phyloP scores from a whole-genome alignment of 768 basidiomycete genomes.

The Termitomyces sp. region DNA sequence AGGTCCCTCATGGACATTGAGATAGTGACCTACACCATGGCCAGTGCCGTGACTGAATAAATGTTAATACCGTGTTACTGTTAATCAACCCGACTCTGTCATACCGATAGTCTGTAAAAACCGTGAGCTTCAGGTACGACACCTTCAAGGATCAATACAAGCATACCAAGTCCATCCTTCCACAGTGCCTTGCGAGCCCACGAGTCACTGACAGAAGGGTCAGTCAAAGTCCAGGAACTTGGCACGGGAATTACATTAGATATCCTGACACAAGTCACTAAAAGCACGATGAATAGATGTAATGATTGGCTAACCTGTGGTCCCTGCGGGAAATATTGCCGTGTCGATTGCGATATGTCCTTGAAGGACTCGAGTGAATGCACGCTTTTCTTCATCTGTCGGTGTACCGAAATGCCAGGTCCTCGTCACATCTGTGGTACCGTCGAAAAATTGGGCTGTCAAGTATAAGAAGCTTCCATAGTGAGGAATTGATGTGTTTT shows the following conservation, averaged over 20 bases:
- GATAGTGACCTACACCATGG: constrained; percentile 91
- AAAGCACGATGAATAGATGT: neutral
- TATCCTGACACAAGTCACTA: constrained; percentile 38
- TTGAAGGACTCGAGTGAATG: constrained; percentile 90
- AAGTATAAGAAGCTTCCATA: neutral
- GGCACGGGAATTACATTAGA: constrained; percentile 36
- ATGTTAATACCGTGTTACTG: neutral
- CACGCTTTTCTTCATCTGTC: constrained; percentile 74
- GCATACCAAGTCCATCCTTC: constrained; percentile 80
- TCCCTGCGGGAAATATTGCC: constrained; percentile 78
- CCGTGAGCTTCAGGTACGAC: neutral
- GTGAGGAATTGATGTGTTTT: too few relatives aligned
- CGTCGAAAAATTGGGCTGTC: constrained; percentile 51
- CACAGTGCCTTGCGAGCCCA: constrained; percentile 79
- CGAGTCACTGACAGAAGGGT: constrained; percentile 54
- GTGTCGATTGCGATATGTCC: constrained; percentile 90
- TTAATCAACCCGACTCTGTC: neutral
- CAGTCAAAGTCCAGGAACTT: neutral
- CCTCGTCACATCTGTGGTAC: constrained; percentile 93
- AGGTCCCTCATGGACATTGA: constrained; percentile 92
- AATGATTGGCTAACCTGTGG: constrained; percentile 56
- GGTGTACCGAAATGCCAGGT: constrained; percentile 94
- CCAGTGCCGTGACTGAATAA: constrained; percentile 79
- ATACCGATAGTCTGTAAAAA: constrained; percentile 53
- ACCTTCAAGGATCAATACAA: constrained; percentile 1